Evolutionary conservation across 192 early-diverging fungal species (phyloP), one percentile per base, ranked within the genome.

Genomic region (Irineochytrium annulatum): DNA sequence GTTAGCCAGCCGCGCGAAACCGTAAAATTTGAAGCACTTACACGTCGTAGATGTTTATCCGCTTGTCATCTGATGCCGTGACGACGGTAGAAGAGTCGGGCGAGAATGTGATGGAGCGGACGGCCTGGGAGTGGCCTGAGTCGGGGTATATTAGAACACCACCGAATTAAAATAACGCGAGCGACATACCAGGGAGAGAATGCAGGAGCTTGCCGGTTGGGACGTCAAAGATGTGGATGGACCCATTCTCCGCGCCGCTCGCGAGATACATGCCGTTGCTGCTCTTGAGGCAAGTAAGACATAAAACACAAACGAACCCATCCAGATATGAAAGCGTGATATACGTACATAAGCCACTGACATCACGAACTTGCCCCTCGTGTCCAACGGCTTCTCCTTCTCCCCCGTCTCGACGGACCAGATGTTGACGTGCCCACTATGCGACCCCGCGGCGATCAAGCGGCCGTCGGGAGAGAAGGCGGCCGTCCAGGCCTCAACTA

Each of bases 11-110:
- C 39, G 13, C 39, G 39, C n/a, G 13, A 11, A 11, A 11, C 11
- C 39, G 13, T 4, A 22, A 29, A 14, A 1, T 52, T 22, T n/a
- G 34, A 0, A 34, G 20, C 16, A 59, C 65, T 61, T 66, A 80
- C 55, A 89, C 86, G 65, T 87, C 83, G 72, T 83, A 86, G 5
- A 89, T 68, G 57, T 86, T 77, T 35, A 92, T 86, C 6, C 89
- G 78, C 63, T 88, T 88, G 68, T 93, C 91, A 60, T 93, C 91
- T n/a, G 82, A 88, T 28, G 81, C 89, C 16, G 85, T 86, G 22
- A 92, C 63, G 0, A 91, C 70, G 1, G 78, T 79, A 5, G 73
- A 62, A 19, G 82, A 84, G 62, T 92, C 90, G 5, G 82, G 81
- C 0, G 87, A 80, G 67, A 92, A 93, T 17, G 81, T 70, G 16